A percentile compares a stretch with the other conserved stretches of the same genome.
Conservation (phyloP, 805 yeast species). For the Teunomyces funiuensis region DNA sequence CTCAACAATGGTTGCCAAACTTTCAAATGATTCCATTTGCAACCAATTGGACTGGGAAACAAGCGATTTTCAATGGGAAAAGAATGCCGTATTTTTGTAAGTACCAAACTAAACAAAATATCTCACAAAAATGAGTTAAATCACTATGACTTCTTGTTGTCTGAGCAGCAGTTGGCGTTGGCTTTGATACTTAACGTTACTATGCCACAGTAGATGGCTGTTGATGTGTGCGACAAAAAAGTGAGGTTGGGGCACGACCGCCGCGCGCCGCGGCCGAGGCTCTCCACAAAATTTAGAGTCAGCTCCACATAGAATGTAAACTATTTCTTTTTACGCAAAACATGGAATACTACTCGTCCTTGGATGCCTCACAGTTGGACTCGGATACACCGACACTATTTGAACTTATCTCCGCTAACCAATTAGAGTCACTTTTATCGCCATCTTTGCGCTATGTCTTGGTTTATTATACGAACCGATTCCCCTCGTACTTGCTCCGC, state of each 20-base stretch:
- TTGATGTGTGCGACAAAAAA: background rate
- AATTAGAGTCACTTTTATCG: conserved; percentile 71
- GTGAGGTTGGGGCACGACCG: background rate
- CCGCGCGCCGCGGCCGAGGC: background rate
- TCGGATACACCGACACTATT: conserved; percentile 81
- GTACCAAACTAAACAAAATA: background rate
- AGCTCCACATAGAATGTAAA: background rate
- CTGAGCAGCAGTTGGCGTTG: background rate
- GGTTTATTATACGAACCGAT: conserved; percentile 74
- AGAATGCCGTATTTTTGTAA: too few species aligned
- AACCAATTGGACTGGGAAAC: background rate
- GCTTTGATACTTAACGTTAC: too few species aligned
- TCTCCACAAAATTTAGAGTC: conserved; percentile 8
- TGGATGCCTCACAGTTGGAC: conserved; percentile 75
- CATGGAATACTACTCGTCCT: conserved; percentile 79
- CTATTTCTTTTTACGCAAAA: background rate
- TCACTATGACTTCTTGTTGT: too few species aligned
- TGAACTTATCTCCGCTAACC: conserved; percentile 80
- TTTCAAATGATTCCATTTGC: conserved; percentile 22
- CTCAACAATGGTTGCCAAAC: conserved; percentile 17
- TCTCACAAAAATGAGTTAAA: background rate
- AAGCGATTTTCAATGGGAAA: background rate
- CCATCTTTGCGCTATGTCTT: conserved; percentile 81
- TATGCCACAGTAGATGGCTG: background rate
- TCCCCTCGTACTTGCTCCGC: conserved; percentile 67